These are phyloP conservation scores for Silene conica DNA, from an alignment of 148 eudicot species.

Conservation along the genomic window DNA sequence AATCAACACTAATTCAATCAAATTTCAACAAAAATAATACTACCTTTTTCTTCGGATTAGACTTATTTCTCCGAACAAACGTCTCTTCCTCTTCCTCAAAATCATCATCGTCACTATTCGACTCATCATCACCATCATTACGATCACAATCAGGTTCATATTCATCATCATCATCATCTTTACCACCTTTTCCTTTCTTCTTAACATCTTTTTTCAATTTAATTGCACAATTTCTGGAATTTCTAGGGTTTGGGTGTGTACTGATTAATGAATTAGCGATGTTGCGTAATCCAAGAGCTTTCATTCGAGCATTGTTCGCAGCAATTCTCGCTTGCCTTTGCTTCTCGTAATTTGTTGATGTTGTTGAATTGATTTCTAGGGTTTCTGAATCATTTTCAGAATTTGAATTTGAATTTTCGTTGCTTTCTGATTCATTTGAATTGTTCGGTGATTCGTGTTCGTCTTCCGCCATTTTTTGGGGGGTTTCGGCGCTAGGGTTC, in stretches of 20 bases:
- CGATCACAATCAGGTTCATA: slow-evolving; percentile 13
- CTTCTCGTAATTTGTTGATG: slow-evolving; percentile 54
- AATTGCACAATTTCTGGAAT: slow-evolving; percentile 20
- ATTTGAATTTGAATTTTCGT: slow-evolving; percentile 11
- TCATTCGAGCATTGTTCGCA: slow-evolving; percentile 65
- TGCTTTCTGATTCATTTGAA: neutral
- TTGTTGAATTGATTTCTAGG: slow-evolving; percentile 19
- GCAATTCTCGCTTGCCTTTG: slow-evolving; percentile 59
- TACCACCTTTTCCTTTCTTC: slow-evolving; percentile 28
- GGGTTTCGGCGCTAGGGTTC: slow-evolving; percentile 17
- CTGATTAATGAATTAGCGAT: slow-evolving; percentile 51
- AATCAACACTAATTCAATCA: neutral
- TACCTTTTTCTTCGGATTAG: slow-evolving; percentile 39
- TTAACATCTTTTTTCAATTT: slow-evolving; percentile 31
- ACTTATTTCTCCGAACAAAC: slow-evolving; percentile 17
- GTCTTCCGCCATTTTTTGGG: slow-evolving; percentile 10
- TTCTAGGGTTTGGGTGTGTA: slow-evolving; percentile 14
- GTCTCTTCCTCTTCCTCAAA: slow-evolving; percentile 31
- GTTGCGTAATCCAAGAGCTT: slow-evolving; percentile 57
- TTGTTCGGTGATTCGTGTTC: slow-evolving; percentile 11
- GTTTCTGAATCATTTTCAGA: slow-evolving; percentile 35
- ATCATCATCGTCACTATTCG: slow-evolving; percentile 34
- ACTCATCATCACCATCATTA: slow-evolving; percentile 34
- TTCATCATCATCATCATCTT: slow-evolving; percentile 45
- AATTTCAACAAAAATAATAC: neutral